Evolutionary conservation across 192 early-diverging fungal genomes (phyloP).

Genomic region (Phlyctochytrium planicorne): DNA sequence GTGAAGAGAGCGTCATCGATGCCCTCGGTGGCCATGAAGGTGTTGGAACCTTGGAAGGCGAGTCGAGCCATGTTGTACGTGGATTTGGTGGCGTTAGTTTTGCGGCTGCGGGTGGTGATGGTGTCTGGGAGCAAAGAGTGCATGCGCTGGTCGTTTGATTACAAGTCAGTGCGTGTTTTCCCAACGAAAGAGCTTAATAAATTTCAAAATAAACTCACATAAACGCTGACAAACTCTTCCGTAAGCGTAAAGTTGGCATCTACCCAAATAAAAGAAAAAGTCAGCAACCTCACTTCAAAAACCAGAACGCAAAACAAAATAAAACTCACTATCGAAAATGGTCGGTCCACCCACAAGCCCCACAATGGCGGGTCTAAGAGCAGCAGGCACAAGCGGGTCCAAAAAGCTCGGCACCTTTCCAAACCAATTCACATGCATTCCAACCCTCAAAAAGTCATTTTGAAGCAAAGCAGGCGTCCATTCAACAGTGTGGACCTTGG

Average conservation of each 20-base stretch:
- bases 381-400: background rate
- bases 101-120: constrained; percentile 18
- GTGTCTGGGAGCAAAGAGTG: constrained; percentile 37
- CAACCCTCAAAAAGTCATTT: constrained; percentile 25
- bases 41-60: constrained; percentile 19
- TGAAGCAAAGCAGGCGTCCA: constrained; percentile 36
- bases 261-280: constrained; percentile 1
- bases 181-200: background rate
- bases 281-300: background rate
- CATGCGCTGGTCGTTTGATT: constrained; percentile 10
- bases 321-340: constrained; percentile 9
- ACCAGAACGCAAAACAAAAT: background rate
- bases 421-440: constrained; percentile 30
- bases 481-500: constrained; percentile 43
- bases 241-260: constrained; percentile 6
- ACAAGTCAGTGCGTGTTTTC: background rate
- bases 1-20: constrained; percentile 22
- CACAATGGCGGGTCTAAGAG: background rate
- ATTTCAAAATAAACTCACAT: background rate
- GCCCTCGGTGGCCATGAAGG: constrained; percentile 13
- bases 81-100: constrained; percentile 12
- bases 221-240: constrained; percentile 8
- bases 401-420: constrained; percentile 11
- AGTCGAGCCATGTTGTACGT: constrained; percentile 12
- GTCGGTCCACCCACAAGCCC: constrained; percentile 2